Conservation (phyloP, 2,329 filamentous ascomycete species). For the Aureobasidium lini region DNA sequence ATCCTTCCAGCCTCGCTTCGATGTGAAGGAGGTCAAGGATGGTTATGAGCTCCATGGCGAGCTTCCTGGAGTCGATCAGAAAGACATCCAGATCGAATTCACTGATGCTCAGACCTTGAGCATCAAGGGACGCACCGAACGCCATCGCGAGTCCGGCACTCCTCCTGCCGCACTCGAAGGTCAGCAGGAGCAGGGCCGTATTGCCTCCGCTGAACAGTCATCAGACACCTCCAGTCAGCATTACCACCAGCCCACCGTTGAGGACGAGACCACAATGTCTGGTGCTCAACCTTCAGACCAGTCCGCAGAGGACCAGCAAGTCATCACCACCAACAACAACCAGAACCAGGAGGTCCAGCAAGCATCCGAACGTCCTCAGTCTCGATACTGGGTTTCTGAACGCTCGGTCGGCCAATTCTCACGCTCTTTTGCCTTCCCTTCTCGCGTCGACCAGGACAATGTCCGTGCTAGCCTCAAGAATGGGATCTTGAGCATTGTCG, state of each 20-base stretch:
- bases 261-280: conserved; percentile 40
- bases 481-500: conserved; percentile 49
- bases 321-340: conserved; percentile 12
- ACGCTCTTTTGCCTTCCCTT: conserved; percentile 52
- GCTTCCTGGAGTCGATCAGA: conserved; percentile 66
- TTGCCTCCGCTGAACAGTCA: conserved; percentile 15
- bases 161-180: conserved; percentile 45
- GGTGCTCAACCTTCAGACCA: conserved; percentile 10
- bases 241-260: conserved; percentile 55
- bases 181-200: conserved; percentile 20
- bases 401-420: conserved; percentile 53
- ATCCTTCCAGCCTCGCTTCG: conserved; percentile 69
- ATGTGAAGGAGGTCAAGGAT: conserved; percentile 62
- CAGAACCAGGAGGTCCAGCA: conserved; percentile 8
- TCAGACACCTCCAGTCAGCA: conserved; percentile 26
- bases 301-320: background rate
- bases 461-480: conserved; percentile 56
- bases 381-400: conserved; percentile 63
- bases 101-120: conserved; percentile 65
- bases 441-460: conserved; percentile 50
- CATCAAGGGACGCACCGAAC: conserved; percentile 63
- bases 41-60: conserved; percentile 73
- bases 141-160: conserved; percentile 50
- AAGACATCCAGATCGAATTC: conserved; percentile 71
- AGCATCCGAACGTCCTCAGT: conserved; percentile 15